These are phyloP conservation scores for Xylariaceae sp. DNA, from an alignment of 2,329 filamentous ascomycete species.

Conservation along the genomic window DNA sequence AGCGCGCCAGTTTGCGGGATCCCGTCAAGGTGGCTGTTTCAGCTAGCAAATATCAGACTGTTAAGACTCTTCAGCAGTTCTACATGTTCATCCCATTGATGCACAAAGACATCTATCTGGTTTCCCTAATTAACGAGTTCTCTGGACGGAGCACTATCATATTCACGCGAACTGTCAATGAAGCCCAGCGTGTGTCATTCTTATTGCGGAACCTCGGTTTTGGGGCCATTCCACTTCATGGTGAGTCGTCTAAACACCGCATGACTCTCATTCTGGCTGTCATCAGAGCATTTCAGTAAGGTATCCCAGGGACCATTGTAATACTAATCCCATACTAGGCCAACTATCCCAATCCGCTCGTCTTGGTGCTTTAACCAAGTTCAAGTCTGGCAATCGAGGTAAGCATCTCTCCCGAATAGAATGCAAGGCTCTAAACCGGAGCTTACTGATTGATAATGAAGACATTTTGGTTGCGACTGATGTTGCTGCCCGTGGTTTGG, in stretches of 20 bases:
- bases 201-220: slow-evolving; percentile 81
- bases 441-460: too few species aligned
- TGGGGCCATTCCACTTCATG: slow-evolving; percentile 87
- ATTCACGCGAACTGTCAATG: slow-evolving; percentile 88
- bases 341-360: slow-evolving; percentile 85
- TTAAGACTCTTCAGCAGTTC: slow-evolving; percentile 79
- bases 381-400: slow-evolving; percentile 66
- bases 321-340: slow-evolving; percentile 30
- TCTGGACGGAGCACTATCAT: slow-evolving; percentile 83
- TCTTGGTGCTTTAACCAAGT: slow-evolving; percentile 85
- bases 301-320: too few species aligned
- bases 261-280: too few species aligned
- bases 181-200: slow-evolving; percentile 81
- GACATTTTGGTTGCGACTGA: slow-evolving; percentile 91
- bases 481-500: slow-evolving; percentile 82
- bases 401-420: too few species aligned
- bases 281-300: too few species aligned
- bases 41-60: slow-evolving; percentile 82
- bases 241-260: too few species aligned
- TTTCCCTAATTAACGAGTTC: slow-evolving; percentile 82
- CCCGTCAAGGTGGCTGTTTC: slow-evolving; percentile 80
- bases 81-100: slow-evolving; percentile 83
- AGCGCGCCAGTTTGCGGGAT: slow-evolving; percentile 81
- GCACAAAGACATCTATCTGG: slow-evolving; percentile 85
- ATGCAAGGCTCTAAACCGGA: too few species aligned